phyloP scores from a whole-genome alignment of 148 eudicot species.

The Suaeda aralocaspica region DNA sequence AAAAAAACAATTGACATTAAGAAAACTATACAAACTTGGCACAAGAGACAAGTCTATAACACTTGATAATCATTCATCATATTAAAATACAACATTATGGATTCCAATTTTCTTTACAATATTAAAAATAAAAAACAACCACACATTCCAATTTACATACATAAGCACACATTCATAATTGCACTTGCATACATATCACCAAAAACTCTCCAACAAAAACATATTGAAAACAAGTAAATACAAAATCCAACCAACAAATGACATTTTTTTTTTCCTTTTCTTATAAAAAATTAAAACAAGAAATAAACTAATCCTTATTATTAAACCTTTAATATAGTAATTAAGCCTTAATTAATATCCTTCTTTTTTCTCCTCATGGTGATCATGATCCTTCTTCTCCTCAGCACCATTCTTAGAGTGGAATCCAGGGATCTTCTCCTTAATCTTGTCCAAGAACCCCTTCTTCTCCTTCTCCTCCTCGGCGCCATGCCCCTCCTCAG shows the following conservation, averaged over 20 bases:
- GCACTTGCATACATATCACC: conserved; percentile 12
- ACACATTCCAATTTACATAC: neutral
- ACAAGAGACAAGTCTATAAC: too few relatives aligned
- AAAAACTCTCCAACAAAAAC: conserved; percentile 5
- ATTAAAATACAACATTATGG: neutral
- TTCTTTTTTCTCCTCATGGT: conserved; percentile 24
- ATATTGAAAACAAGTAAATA: neutral
- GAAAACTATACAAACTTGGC: too few relatives aligned
- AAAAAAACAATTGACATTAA: too few relatives aligned
- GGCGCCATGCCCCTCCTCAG: neutral
- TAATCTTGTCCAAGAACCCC: conserved; percentile 56
- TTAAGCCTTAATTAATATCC: neutral
- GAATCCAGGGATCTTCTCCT: conserved; percentile 61
- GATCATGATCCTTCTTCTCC: conserved; percentile 27
- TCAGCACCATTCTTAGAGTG: conserved; percentile 33
- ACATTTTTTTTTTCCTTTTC: too few relatives aligned
- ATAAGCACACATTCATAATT: conserved; percentile 7
- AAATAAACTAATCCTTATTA: neutral
- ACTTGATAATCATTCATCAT: neutral
- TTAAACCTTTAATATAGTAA: neutral
- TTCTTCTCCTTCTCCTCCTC: conserved; percentile 35
- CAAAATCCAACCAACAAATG: neutral
- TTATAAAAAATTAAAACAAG: neutral
- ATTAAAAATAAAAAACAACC: neutral
- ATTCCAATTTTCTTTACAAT: neutral